These are phyloP conservation scores for Basipetospora chlamydospora DNA, from an alignment of 2,329 filamentous ascomycete species.

Conservation along the genomic window DNA sequence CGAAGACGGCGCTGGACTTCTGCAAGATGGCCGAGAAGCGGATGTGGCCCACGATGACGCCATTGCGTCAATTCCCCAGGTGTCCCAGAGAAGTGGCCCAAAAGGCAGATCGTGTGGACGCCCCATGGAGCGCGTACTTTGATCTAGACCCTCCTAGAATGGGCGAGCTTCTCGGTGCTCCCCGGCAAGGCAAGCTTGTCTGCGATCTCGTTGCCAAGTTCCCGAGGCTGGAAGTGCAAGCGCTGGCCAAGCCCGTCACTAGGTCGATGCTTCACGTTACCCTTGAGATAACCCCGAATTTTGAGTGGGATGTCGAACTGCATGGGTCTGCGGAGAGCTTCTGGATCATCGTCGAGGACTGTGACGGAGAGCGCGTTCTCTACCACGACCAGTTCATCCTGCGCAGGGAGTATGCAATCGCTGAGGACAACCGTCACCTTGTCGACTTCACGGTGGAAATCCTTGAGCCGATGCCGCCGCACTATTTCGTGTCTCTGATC, in stretches of 20 bases:
- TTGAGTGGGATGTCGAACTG: conserved; percentile 83
- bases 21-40: conserved; percentile 99
- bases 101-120: conserved; percentile 89
- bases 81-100: conserved; percentile 77
- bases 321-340: conserved; percentile 85
- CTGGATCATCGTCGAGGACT: conserved; percentile 96
- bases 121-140: conserved; percentile 87
- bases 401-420: conserved; percentile 71
- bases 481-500: conserved; percentile 92
- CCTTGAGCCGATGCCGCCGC: conserved; percentile 92
- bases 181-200: conserved; percentile 72
- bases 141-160: conserved; percentile 92
- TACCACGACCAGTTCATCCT: conserved; percentile 92
- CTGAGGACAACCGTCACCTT: conserved; percentile 82
- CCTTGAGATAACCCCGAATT: conserved; percentile 82
- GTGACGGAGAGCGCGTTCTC: conserved; percentile 88
- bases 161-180: conserved; percentile 85
- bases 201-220: conserved; percentile 85
- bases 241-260: conserved; percentile 88
- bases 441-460: conserved; percentile 96
- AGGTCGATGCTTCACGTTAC: conserved; percentile 85
- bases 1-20: conserved; percentile 80
- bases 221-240: conserved; percentile 80
- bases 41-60: conserved; percentile 99
- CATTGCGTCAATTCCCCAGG: conserved; percentile 73